Evolutionary conservation across 202 grass and related monocot species (phyloP).

Genomic region (Zizania palustris): DNA sequence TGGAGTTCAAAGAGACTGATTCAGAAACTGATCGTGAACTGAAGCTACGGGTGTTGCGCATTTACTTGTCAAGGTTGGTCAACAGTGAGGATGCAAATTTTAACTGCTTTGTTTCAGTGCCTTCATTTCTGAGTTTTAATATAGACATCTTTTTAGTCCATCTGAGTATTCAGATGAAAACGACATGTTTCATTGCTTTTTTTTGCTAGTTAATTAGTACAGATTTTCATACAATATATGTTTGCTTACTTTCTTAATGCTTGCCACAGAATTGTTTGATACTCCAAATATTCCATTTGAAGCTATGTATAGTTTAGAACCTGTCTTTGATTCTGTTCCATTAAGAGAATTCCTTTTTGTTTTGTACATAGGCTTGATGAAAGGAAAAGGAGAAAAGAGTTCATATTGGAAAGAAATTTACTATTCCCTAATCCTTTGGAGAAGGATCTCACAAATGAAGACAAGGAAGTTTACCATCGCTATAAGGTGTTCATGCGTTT

Average conservation of each 20-base stretch:
- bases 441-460: conserved; percentile 83
- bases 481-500: conserved; percentile 97
- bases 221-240: not conserved
- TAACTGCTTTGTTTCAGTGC: not conserved
- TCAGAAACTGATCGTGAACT: conserved; percentile 78
- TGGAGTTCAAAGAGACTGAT: conserved; percentile 98
- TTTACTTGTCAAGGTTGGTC: conserved; percentile 88
- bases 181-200: conserved; percentile 8
- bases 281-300: conserved; percentile 9
- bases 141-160: not conserved
- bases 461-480: conserved; percentile 83
- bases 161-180: not conserved
- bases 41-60: conserved; percentile 80
- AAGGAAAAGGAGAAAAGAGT: conserved; percentile 98
- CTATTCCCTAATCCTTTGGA: conserved; percentile 84
- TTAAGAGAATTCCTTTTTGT: not conserved
- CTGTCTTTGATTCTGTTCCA: not conserved
- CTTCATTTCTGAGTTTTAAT: not conserved
- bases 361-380: conserved; percentile 77
- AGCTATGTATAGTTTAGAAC: conserved; percentile 15
- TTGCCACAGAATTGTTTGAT: conserved; percentile 17
- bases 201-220: conserved; percentile 14
- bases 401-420: conserved; percentile 97
- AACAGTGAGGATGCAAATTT: not conserved
- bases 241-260: not conserved